Base-by-base conservation (phyloP, 2,329 filamentous ascomycete genomes). In the Ceratocystis harringtonii region DNA sequence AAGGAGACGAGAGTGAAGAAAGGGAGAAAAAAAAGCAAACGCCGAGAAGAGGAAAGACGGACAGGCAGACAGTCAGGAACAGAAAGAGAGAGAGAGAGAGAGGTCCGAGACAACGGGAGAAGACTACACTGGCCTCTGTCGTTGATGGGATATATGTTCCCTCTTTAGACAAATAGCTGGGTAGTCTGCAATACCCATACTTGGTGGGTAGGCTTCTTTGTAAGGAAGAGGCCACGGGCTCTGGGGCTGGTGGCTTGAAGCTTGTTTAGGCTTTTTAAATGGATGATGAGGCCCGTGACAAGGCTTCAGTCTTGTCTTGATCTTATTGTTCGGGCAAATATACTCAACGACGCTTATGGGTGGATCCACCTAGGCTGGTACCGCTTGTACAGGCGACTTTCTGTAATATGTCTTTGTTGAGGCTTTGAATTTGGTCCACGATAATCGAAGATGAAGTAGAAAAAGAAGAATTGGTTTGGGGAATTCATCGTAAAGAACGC, bases 171-270 rank as follows among this genome's bases (percentile, higher is more conserved):
- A 41, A 57, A 57, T 57, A 5, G 4, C 52, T 57, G 28, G 52
- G 52, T 22, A 62, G 43, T 44, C 43, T 62, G 36, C 36, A 36
- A 15, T 41, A 41, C 10, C 36, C 36, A 41, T 41, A 41, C 36
- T 41, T 41, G 10, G 12, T 57, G 52, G 30, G 28, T 48, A 41
- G 60, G 3, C 45, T 44, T 22, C 36, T 64, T 15, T 60, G 25
- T 61, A 17, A 64, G 55, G 55, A 66, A 66, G 65, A 66, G 65
- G 55, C 65, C 55, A 44, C 65, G 36, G 45, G 61, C 57, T 58
- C 61, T 57, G 65, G 50, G 48, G 36, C 52, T 44, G 60, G 36
- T 25, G 28, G 52, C 22, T 57, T 17, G 12, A 25, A 28, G 52
- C 22, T 30, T 32, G 22, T 6, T 12, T 19, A 12, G 52, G 19